Conservation (phyloP, 768 basidiomycete genomes). For the Austroboletus eburneus region DNA sequence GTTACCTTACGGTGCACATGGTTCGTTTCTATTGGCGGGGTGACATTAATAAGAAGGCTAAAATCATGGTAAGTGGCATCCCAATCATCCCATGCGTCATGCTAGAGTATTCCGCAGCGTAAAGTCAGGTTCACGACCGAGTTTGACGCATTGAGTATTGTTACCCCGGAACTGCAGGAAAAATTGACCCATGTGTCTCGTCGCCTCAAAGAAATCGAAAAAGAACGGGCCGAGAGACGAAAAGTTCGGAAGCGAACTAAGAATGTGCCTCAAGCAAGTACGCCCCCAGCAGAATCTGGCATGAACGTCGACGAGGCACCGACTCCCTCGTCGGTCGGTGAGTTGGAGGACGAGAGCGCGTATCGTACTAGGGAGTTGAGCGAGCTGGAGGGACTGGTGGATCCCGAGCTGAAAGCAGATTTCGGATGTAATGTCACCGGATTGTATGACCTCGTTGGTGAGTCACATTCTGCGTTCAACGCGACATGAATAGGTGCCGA, state of each 20-base stretch:
- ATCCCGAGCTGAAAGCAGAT: slow-evolving; percentile 60
- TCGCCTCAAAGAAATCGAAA: slow-evolving; percentile 74
- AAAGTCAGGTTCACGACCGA: slow-evolving; percentile 92
- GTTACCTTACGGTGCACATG: slow-evolving; percentile 88
- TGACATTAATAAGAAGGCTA: slow-evolving; percentile 89
- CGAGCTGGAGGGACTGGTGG: slow-evolving; percentile 62
- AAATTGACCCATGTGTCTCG: slow-evolving; percentile 69
- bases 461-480: slow-evolving; percentile 25
- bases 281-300: slow-evolving; percentile 17
- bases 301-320: slow-evolving; percentile 49
- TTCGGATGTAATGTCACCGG: slow-evolving; percentile 73
- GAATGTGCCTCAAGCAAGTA: slow-evolving; percentile 14
- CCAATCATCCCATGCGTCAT: neutral
- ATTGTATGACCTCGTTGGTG: slow-evolving; percentile 88
- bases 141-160: slow-evolving; percentile 80
- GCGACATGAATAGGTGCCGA: neutral
- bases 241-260: slow-evolving; percentile 80
- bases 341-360: slow-evolving; percentile 59
- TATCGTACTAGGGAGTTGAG: slow-evolving; percentile 61
- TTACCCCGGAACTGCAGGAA: slow-evolving; percentile 70
- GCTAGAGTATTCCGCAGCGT: slow-evolving; percentile 58
- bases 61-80: slow-evolving; percentile 75
- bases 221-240: slow-evolving; percentile 76
- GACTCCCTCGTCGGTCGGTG: slow-evolving; percentile 19
- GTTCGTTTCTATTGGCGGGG: slow-evolving; percentile 93